Base-by-base conservation (phyloP, 345 rosid genomes). In the Pseudoturritis turrita region DNA sequence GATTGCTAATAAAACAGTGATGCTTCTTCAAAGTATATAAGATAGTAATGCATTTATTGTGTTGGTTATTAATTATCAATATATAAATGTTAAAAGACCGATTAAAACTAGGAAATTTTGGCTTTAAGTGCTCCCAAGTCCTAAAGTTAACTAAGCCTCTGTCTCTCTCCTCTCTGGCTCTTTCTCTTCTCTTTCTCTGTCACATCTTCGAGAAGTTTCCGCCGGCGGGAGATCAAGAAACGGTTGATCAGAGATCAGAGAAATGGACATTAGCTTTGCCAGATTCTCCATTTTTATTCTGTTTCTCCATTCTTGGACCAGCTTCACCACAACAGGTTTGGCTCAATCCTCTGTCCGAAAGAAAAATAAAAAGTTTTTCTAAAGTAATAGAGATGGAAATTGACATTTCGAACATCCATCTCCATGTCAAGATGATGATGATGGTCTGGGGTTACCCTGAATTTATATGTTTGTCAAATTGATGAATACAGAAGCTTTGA, bases 311-410 rank as follows among this genome's bases (percentile, higher is more conserved):
- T 87, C 83, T 60, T 81, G 71, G 80, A 23, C 68, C 43, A 65
- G 50, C 77, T 85, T 87, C 63, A 62, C 68, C 40, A 33, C 80
- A 5, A 76, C 96, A 83, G 97, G 96, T 89, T 70, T 41, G 79
- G 39, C 17, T 49, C 37, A 36, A 11, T 26, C 65, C 11, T 56
- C 15, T 33, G n/a, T 10, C 45, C 29, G 33, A 35, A 54, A 4
- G 6, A 19, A 45, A 15, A 19, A 1, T 26, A 4, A 0, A 21
- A 21, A n/a, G 0, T 35, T 19, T 2, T 13, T 29, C 4, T 22
- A 8, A 59, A 39, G 41, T 45, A 63, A 29, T 19, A 45, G 29
- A 15, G 52, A 61, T 45, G 35, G 28, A 18, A 63, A 52, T 68
- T 45, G 12, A 51, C 40, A 28, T 52, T 29, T 51, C 5, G 29